A percentile compares a stretch with the other conserved stretches of the same genome.
phyloP scores from a whole-genome alignment of 805 yeast genomes.

The Spencermartinsiella europaea region DNA sequence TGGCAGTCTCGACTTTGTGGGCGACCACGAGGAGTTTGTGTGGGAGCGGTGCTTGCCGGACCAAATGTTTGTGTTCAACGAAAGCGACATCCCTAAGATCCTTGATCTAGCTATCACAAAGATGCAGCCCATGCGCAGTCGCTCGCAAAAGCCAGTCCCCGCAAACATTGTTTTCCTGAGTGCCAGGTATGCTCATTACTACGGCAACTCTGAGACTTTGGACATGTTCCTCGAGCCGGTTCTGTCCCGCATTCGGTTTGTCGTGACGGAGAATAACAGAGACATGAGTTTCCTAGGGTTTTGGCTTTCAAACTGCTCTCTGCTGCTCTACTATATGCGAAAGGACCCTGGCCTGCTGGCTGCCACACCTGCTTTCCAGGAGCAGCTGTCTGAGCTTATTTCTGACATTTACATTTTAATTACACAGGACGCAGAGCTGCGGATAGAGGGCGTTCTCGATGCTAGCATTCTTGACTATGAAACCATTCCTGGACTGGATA shows the following conservation, averaged over 20 bases:
- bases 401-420: slow-evolving; percentile 31
- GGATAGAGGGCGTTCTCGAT: slow-evolving; percentile 32
- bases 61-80: slow-evolving; percentile 37
- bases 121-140: slow-evolving; percentile 33
- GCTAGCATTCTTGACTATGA: slow-evolving; percentile 54
- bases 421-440: slow-evolving; percentile 34
- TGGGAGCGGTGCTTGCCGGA: slow-evolving; percentile 38
- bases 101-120: slow-evolving; percentile 34
- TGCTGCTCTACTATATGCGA: slow-evolving; percentile 68
- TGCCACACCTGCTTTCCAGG: slow-evolving; percentile 28
- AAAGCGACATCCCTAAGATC: slow-evolving; percentile 33
- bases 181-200: slow-evolving; percentile 36
- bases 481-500: slow-evolving; percentile 76
- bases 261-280: slow-evolving; percentile 29
- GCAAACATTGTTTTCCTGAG: slow-evolving; percentile 39
- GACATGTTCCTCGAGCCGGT: slow-evolving; percentile 30
- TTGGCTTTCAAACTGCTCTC: slow-evolving; percentile 81
- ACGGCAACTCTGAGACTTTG: slow-evolving; percentile 30
- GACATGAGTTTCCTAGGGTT: slow-evolving; percentile 53
- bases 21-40: slow-evolving; percentile 28
- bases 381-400: slow-evolving; percentile 27
- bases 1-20: slow-evolving; percentile 15
- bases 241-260: slow-evolving; percentile 30
- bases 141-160: slow-evolving; percentile 35
- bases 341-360: slow-evolving; percentile 49